Percentiles rank a stretch among this genome's conserved stretches.
Evolutionary conservation across 305 asterid genomes (phyloP).

Genomic region (Striga hermonthica): DNA sequence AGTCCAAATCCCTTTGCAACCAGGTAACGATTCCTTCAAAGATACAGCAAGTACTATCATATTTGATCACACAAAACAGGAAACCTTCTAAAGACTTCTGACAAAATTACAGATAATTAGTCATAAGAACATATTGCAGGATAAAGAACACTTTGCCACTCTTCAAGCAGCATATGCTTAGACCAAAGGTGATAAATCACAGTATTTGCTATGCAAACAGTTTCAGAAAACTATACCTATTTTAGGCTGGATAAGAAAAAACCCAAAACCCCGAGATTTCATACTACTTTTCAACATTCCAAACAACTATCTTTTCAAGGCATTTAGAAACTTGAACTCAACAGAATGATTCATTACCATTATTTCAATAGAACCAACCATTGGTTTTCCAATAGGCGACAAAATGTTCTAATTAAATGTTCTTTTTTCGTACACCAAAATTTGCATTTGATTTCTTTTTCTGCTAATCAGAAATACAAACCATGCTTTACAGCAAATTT

Average conservation of each 20-base stretch:
- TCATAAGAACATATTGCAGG: slow-evolving; percentile 19
- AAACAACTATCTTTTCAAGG: background rate
- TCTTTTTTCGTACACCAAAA: background rate
- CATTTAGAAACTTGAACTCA: slow-evolving; percentile 8
- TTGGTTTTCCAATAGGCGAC: background rate
- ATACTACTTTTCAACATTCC: background rate
- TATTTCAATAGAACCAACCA: background rate
- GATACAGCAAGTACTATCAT: slow-evolving; percentile 25
- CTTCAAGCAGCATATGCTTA: too few relatives aligned
- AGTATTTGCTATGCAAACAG: background rate
- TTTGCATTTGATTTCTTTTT: slow-evolving; percentile 8
- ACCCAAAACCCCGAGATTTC: slow-evolving; percentile 3
- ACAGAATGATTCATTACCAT: background rate
- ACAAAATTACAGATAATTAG: background rate
- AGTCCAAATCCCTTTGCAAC: slow-evolving; percentile 97
- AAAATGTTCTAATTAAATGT: background rate
- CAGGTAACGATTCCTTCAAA: slow-evolving; percentile 85
- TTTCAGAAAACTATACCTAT: slow-evolving; percentile 7
- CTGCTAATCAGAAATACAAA: background rate
- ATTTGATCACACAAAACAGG: background rate
- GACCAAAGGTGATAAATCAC: too few relatives aligned
- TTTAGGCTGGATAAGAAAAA: slow-evolving; percentile 2
- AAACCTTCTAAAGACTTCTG: background rate
- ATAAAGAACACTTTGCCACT: background rate
- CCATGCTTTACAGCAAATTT: background rate